These are phyloP conservation scores for Venturia effusa DNA, from an alignment of 2,329 filamentous ascomycete genomes.

Conservation along the genomic window DNA sequence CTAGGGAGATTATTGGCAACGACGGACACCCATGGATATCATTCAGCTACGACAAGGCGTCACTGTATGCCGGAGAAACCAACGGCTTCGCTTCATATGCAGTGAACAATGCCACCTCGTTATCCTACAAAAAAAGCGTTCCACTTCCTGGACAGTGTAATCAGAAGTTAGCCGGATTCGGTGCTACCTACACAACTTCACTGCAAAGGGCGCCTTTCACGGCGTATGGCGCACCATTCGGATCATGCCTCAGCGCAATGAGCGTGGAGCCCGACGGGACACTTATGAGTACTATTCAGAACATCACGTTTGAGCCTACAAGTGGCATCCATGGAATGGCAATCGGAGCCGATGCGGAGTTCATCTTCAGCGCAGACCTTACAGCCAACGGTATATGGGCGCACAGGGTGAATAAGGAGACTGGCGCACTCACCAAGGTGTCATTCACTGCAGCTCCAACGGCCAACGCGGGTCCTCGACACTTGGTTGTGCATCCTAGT, in stretches of 20 bases:
- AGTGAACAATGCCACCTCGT: constrained; percentile 35
- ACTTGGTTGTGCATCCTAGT: constrained; percentile 73
- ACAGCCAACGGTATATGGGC: constrained; percentile 74
- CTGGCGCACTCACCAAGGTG: constrained; percentile 55
- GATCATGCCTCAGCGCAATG: constrained; percentile 54
- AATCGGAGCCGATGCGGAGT: constrained; percentile 61
- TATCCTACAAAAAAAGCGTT: constrained; percentile 56
- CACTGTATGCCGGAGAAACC: background rate
- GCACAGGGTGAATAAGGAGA: constrained; percentile 56
- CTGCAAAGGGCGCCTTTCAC: constrained; percentile 66
- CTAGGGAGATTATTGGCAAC: constrained; percentile 69
- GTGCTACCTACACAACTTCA: constrained; percentile 79
- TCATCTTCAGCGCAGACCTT: constrained; percentile 71
- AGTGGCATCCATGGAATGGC: constrained; percentile 74
- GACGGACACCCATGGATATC: constrained; percentile 91
- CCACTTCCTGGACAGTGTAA: constrained; percentile 32
- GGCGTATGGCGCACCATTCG: constrained; percentile 84
- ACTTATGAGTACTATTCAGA: constrained; percentile 54
- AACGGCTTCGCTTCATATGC: constrained; percentile 11
- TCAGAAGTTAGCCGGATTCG: constrained; percentile 21
- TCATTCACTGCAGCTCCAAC: constrained; percentile 62
- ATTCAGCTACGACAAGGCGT: constrained; percentile 51
- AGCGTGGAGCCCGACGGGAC: constrained; percentile 45
- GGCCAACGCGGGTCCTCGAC: constrained; percentile 67
- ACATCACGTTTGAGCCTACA: constrained; percentile 58